Percentiles rank a stretch among this genome's conserved stretches.
Evolutionary conservation across 164 flowering plant genomes (phyloP).

Genomic region (Aristolochia contorta): DNA sequence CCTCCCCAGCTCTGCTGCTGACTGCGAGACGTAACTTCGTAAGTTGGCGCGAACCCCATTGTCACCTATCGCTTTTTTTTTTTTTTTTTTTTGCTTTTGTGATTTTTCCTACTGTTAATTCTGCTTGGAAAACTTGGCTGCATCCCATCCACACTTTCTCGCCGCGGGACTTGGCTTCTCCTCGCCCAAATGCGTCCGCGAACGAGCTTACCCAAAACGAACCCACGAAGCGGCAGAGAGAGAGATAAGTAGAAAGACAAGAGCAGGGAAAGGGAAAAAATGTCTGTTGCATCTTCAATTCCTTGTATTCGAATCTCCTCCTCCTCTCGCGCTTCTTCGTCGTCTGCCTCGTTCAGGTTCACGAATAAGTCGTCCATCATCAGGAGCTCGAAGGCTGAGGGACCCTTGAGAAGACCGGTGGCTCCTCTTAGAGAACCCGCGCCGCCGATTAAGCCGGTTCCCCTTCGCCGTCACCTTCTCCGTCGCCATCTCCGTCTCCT

Average conservation of each 20-base stretch:
- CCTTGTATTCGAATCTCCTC: conserved; percentile 45
- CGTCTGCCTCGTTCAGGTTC: conserved; percentile 22
- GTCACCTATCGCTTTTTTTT: no score
- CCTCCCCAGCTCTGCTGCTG: conserved; percentile 3
- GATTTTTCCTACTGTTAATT: neutral
- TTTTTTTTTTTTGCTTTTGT: neutral
- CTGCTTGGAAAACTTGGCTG: conserved; percentile 36
- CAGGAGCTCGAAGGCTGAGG: conserved; percentile 71
- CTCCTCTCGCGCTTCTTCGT: conserved; percentile 28
- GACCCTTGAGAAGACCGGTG: conserved; percentile 71
- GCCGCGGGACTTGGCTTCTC: neutral
- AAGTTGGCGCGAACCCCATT: no score
- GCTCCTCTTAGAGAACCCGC: conserved; percentile 41
- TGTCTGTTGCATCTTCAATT: conserved; percentile 60
- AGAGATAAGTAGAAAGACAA: neutral
- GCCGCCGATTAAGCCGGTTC: conserved; percentile 32
- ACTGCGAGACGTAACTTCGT: no score
- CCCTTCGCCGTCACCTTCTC: no score
- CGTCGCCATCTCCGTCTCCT: conserved; percentile 25
- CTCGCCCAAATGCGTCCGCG: conserved; percentile 10
- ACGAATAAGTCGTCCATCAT: conserved; percentile 24
- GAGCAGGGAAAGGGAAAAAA: conserved; percentile 8
- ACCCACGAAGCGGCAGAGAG: conserved; percentile 2
- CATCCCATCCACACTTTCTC: conserved; percentile 45
- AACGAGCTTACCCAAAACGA: neutral